Evolutionary conservation across 768 basidiomycete species (phyloP).

Genomic region (Lentinula boryana): DNA sequence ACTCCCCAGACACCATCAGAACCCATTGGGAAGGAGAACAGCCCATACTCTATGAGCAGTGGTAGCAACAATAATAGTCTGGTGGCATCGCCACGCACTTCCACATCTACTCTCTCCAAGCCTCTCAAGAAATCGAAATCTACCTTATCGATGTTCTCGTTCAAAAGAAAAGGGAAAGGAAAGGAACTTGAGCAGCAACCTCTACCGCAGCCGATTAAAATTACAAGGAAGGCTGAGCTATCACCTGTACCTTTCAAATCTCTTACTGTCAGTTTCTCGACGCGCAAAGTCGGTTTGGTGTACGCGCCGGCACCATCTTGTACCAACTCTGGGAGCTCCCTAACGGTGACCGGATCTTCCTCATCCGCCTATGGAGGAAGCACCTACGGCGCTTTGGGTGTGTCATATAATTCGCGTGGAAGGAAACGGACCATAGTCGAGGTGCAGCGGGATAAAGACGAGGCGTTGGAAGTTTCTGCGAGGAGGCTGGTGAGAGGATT

Average conservation of each 20-base stretch:
- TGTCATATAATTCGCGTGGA: not conserved
- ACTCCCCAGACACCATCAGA: not conserved
- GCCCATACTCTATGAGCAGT: not conserved
- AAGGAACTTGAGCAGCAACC: not conserved
- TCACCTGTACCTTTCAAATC: slow-evolving; percentile 29
- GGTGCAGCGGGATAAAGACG: slow-evolving; percentile 41
- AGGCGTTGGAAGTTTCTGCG: slow-evolving; percentile 52
- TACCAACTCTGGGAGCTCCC: not conserved
- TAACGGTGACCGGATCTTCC: slow-evolving; percentile 3
- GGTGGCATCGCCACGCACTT: not conserved
- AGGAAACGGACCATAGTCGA: slow-evolving; percentile 51
- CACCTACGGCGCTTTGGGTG: slow-evolving; percentile 3
- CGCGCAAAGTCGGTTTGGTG: slow-evolving; percentile 34
- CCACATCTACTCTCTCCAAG: not conserved
- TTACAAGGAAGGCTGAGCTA: not conserved
- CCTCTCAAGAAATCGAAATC: slow-evolving; percentile 1
- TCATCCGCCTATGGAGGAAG: not conserved
- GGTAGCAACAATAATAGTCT: not conserved
- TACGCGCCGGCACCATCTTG: slow-evolving; percentile 12
- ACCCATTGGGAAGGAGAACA: not conserved
- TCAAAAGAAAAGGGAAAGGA: not conserved
- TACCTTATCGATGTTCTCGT: not conserved
- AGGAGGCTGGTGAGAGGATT: slow-evolving; percentile 45
- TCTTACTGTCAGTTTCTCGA: slow-evolving; percentile 35
- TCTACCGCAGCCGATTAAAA: not conserved